These are phyloP conservation scores for Rhizodiscina lignyota DNA, from an alignment of 495 filamentous ascomycete species.

Conservation along the genomic window DNA sequence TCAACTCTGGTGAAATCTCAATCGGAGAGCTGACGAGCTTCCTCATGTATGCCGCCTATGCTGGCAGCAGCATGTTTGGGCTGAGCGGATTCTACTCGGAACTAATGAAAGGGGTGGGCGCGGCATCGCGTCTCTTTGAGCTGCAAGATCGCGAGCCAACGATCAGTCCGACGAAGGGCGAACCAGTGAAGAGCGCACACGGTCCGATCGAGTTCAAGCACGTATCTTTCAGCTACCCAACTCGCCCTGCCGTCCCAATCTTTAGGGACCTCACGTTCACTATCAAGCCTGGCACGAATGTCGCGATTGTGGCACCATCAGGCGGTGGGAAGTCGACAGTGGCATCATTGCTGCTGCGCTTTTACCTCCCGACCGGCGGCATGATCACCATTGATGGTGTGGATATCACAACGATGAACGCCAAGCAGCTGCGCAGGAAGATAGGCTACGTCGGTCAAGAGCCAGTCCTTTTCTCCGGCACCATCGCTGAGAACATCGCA, in stretches of 20 bases:
- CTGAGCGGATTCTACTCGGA: conserved; percentile 94
- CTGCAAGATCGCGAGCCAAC: conserved; percentile 81
- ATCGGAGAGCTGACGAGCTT: conserved; percentile 94
- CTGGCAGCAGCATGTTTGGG: conserved; percentile 79
- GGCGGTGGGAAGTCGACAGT: conserved; percentile 95
- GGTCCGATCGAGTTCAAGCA: conserved; percentile 77
- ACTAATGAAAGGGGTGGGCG: conserved; percentile 96
- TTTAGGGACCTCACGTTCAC: conserved; percentile 80
- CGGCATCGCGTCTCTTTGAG: conserved; percentile 87
- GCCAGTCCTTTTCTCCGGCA: conserved; percentile 88
- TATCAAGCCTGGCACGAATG: conserved; percentile 81
- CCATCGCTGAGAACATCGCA: conserved; percentile 90
- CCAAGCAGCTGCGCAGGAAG: conserved; percentile 81
- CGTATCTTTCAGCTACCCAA: conserved; percentile 78
- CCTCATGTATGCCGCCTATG: conserved; percentile 94
- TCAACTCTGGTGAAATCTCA: conserved; percentile 67
- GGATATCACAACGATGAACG: conserved; percentile 77
- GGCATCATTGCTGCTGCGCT: conserved; percentile 69
- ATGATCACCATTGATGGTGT: conserved; percentile 66
- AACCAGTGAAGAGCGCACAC: conserved; percentile 60
- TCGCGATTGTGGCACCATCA: conserved; percentile 90
- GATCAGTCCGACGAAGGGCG: conserved; percentile 68
- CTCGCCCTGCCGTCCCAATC: conserved; percentile 74
- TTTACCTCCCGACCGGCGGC: conserved; percentile 73
- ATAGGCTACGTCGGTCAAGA: conserved; percentile 94